Percentiles rank a stretch among this genome's conserved stretches.
Conservation (phyloP, 2,329 filamentous ascomycete genomes). For the Talaromyces sp. region DNA sequence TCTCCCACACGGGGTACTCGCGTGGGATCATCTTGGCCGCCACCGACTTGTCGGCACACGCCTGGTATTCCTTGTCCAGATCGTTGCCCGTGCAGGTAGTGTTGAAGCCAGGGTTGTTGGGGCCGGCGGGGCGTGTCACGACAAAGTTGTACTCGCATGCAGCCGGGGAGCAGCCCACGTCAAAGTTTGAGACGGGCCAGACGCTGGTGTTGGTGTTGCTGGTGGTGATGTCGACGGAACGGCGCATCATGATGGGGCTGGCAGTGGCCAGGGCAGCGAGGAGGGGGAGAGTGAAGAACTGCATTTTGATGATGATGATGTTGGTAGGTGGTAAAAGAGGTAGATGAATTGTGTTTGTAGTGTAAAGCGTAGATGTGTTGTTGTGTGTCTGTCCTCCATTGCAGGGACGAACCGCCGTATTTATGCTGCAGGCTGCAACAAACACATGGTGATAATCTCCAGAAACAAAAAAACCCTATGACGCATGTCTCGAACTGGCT, state of each 20-base stretch:
- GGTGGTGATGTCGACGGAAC: background rate
- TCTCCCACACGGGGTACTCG: conserved; percentile 7
- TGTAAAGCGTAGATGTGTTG: background rate
- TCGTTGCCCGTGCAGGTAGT: conserved; percentile 29
- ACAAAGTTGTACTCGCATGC: conserved; percentile 31
- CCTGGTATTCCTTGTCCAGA: conserved; percentile 15
- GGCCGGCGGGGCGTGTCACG: conserved; percentile 21
- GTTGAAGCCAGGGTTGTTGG: conserved; percentile 30
- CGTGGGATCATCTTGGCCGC: conserved; percentile 10
- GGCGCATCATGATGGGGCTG: background rate
- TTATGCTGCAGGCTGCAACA: background rate
- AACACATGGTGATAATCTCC: background rate
- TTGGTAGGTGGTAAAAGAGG: background rate
- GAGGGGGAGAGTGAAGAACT: background rate
- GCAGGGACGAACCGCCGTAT: background rate
- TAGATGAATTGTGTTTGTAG: background rate
- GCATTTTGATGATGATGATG: background rate
- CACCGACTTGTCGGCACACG: conserved; percentile 20
- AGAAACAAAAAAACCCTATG: background rate
- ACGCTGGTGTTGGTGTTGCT: background rate
- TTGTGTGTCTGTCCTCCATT: background rate
- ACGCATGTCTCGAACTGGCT: background rate
- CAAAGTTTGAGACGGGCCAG: conserved; percentile 30
- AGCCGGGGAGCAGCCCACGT: conserved; percentile 27
- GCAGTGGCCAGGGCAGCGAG: conserved; percentile 3